Percentiles rank a stretch among this genome's conserved stretches.
Evolutionary conservation across 805 yeast genomes (phyloP).

Genomic region (Candida oleophila): DNA sequence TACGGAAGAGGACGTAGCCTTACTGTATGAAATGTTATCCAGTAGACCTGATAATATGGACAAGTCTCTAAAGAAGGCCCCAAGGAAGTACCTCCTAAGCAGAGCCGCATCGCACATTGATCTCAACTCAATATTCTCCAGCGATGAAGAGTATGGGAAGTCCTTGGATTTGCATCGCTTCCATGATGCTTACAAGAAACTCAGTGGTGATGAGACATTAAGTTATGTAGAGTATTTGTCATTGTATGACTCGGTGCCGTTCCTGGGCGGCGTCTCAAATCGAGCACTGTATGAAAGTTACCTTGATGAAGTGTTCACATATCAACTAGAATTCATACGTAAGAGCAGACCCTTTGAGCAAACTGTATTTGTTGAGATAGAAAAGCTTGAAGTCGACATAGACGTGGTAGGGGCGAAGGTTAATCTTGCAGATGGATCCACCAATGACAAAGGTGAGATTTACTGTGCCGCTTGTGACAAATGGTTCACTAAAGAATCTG

Average conservation of each 20-base stretch:
- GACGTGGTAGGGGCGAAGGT: constrained; percentile 4
- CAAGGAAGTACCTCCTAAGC: constrained; percentile 45
- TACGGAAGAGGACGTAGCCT: constrained; percentile 12
- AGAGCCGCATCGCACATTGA: constrained; percentile 50
- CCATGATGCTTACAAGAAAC: neutral
- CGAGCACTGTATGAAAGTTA: constrained; percentile 31
- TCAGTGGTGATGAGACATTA: constrained; percentile 19
- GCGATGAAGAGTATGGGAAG: constrained; percentile 64
- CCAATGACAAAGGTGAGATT: constrained; percentile 28
- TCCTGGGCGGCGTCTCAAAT: constrained; percentile 16
- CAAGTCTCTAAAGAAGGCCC: constrained; percentile 15
- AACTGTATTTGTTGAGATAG: constrained; percentile 14
- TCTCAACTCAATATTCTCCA: constrained; percentile 50
- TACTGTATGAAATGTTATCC: constrained; percentile 24
- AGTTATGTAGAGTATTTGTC: constrained; percentile 54
- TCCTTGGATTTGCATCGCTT: constrained; percentile 54
- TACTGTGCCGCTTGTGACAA: constrained; percentile 68
- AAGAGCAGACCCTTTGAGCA: constrained; percentile 53
- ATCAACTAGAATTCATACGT: constrained; percentile 48
- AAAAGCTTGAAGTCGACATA: constrained; percentile 6
- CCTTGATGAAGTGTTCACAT: constrained; percentile 43
- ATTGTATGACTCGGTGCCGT: constrained; percentile 31
- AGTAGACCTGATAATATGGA: constrained; percentile 19
- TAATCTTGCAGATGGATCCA: constrained; percentile 10
- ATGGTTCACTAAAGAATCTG: constrained; percentile 60